A percentile compares a stretch with the other conserved stretches of the same genome.
These are phyloP conservation scores for Handroanthus guayacan DNA, from an alignment of 257 asterid genomes.

Conservation along the genomic window DNA sequence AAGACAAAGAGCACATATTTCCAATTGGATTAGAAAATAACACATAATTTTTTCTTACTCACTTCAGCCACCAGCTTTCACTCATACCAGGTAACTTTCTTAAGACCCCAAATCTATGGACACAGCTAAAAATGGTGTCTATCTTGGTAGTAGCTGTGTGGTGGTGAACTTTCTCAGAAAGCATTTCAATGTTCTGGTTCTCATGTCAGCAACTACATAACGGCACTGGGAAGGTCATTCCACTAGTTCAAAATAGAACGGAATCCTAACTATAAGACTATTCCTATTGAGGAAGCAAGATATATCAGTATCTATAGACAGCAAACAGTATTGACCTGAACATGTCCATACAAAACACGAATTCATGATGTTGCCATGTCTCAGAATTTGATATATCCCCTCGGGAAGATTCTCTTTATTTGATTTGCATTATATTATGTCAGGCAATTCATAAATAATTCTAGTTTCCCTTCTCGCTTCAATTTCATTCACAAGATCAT, in stretches of 20 bases:
- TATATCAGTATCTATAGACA: slow-evolving; percentile 2
- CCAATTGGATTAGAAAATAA: too few species aligned
- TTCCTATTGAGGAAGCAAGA: slow-evolving; percentile 1
- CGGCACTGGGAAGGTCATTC: neutral
- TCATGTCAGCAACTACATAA: neutral
- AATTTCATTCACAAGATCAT: slow-evolving; percentile 2
- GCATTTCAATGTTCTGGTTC: slow-evolving; percentile 2
- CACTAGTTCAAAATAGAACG: neutral
- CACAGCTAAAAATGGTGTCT: neutral
- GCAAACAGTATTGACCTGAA: neutral
- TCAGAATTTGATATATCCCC: neutral
- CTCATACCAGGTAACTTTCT: too few species aligned
- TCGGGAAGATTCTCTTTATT: neutral
- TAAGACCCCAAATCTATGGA: too few species aligned
- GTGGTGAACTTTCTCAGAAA: slow-evolving; percentile 6
- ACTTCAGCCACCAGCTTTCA: too few species aligned
- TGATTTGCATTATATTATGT: neutral
- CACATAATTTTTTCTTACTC: too few species aligned
- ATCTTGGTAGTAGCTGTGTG: slow-evolving; percentile 1
- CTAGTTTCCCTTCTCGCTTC: neutral
- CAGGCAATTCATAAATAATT: neutral
- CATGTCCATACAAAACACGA: neutral
- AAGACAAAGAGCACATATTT: too few species aligned
- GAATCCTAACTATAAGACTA: neutral
- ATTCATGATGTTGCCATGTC: neutral